A percentile compares a stretch with the other conserved stretches of the same genome.
These are phyloP conservation scores for Fusarium tupiense DNA, from an alignment of 2,329 filamentous ascomycete genomes.

Conservation along the genomic window DNA sequence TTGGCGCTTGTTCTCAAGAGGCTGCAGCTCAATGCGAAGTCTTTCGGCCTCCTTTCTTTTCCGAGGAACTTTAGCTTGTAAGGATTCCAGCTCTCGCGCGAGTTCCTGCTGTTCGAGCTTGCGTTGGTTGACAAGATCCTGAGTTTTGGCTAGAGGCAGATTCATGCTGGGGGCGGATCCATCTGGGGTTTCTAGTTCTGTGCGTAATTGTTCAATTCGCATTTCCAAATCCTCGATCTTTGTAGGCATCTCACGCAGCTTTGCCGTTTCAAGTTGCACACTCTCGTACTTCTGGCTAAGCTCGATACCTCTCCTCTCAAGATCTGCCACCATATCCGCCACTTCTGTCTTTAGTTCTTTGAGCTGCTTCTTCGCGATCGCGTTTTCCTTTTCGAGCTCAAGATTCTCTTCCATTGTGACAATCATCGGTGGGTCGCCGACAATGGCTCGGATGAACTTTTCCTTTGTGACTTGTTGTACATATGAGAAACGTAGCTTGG, in stretches of 20 bases:
- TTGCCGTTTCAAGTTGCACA: constrained; percentile 59
- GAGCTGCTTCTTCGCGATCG: constrained; percentile 77
- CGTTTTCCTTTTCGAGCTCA: constrained; percentile 74
- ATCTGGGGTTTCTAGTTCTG: constrained; percentile 47
- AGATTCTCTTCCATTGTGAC: constrained; percentile 85
- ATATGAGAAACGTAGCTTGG: constrained; percentile 96
- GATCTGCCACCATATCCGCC: constrained; percentile 73
- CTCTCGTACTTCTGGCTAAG: constrained; percentile 65
- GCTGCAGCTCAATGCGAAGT: constrained; percentile 72
- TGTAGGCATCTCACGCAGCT: constrained; percentile 61
- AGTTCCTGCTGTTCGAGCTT: constrained; percentile 64
- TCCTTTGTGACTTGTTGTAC: constrained; percentile 99
- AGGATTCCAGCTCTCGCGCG: constrained; percentile 70
- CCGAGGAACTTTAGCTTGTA: constrained; percentile 69
- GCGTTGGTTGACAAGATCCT: constrained; percentile 60
- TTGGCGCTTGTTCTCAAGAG: constrained; percentile 73
- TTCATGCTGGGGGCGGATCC: constrained; percentile 57
- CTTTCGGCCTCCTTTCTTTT: constrained; percentile 75
- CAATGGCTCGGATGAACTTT: constrained; percentile 93
- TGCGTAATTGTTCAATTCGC: constrained; percentile 57
- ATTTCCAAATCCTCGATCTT: constrained; percentile 60
- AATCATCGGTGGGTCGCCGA: constrained; percentile 87
- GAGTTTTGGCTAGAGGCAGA: constrained; percentile 67
- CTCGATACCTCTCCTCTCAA: constrained; percentile 72
- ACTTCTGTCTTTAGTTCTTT: constrained; percentile 85